Conservation (phyloP, 331 rosid genomes). For the Erythrophleum ivorense region DNA sequence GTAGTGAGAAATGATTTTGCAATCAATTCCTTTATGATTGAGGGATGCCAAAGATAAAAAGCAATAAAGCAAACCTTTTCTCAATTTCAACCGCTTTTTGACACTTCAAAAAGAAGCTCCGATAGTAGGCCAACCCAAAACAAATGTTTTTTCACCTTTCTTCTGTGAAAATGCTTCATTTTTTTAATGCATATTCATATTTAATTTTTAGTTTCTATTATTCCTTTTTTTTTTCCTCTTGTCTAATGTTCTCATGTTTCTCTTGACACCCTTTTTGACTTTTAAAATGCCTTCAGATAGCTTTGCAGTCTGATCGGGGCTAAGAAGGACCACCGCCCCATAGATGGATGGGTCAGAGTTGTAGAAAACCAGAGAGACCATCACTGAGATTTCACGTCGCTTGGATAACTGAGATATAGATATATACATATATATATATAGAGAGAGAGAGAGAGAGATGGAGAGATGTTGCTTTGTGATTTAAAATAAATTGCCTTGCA, state of each 20-base stretch:
- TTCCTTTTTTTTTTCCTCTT: background rate
- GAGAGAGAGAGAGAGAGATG: too few relatives aligned
- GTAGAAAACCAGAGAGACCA: background rate
- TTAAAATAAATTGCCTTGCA: too few relatives aligned
- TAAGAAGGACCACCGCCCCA: background rate
- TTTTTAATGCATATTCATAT: background rate
- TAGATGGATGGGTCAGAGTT: background rate
- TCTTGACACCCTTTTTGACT: background rate
- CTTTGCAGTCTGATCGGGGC: background rate
- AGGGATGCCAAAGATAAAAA: slow-evolving; percentile 45
- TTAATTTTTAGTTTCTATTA: background rate
- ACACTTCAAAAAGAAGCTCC: slow-evolving; percentile 40
- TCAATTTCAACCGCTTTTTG: slow-evolving; percentile 59
- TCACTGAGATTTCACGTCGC: background rate
- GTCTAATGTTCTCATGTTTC: too few relatives aligned
- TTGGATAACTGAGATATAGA: background rate
- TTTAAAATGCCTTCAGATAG: background rate
- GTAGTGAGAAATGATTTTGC: slow-evolving; percentile 72
- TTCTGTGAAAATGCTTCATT: background rate
- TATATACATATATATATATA: too few relatives aligned
- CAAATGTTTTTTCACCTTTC: background rate
- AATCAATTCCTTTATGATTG: slow-evolving; percentile 87
- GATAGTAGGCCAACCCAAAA: slow-evolving; percentile 39
- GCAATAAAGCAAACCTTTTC: slow-evolving; percentile 37
- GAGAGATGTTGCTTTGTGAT: too few relatives aligned